These are phyloP conservation scores for Phytophthora pistaciae DNA, from an alignment of 352 stramenopile species.

Conservation along the genomic window DNA sequence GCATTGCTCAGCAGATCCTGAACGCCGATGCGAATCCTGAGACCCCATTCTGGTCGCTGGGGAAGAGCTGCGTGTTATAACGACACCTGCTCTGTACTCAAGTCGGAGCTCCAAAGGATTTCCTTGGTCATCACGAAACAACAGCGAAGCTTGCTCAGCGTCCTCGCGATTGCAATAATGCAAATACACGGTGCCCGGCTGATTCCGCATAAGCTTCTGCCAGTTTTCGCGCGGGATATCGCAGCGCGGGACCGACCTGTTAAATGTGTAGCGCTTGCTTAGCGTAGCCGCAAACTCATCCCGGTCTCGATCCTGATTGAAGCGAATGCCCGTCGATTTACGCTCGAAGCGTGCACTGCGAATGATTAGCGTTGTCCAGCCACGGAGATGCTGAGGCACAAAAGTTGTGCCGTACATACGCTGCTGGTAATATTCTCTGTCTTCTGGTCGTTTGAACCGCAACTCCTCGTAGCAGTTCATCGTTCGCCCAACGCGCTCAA, in stretches of 20 bases:
- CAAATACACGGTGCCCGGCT: constrained; percentile 44
- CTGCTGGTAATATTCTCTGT: constrained; percentile 56
- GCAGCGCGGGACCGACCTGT: constrained; percentile 55
- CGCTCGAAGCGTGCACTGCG: constrained; percentile 61
- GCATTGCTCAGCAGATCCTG: constrained; percentile 47
- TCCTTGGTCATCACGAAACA: constrained; percentile 55
- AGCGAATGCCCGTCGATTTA: constrained; percentile 66
- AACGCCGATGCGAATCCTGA: constrained; percentile 28
- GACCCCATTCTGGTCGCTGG: neutral
- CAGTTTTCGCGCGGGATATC: constrained; percentile 71
- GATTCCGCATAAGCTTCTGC: constrained; percentile 55
- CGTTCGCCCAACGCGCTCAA: constrained; percentile 9
- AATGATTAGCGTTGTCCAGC: constrained; percentile 50
- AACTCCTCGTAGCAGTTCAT: constrained; percentile 54
- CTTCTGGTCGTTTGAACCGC: constrained; percentile 42
- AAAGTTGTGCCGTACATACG: constrained; percentile 69
- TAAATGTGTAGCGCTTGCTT: constrained; percentile 59
- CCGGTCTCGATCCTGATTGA: constrained; percentile 66
- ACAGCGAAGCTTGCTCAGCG: constrained; percentile 43
- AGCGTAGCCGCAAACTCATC: constrained; percentile 57
- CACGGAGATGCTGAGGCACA: constrained; percentile 53
- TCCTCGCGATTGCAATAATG: constrained; percentile 71
- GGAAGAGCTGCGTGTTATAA: constrained; percentile 37
- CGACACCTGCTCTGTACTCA: constrained; percentile 49
- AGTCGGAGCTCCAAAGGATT: constrained; percentile 45